Conservation (phyloP, 1,284 basidiomycete genomes). For the Xerocomus amazonicus region DNA sequence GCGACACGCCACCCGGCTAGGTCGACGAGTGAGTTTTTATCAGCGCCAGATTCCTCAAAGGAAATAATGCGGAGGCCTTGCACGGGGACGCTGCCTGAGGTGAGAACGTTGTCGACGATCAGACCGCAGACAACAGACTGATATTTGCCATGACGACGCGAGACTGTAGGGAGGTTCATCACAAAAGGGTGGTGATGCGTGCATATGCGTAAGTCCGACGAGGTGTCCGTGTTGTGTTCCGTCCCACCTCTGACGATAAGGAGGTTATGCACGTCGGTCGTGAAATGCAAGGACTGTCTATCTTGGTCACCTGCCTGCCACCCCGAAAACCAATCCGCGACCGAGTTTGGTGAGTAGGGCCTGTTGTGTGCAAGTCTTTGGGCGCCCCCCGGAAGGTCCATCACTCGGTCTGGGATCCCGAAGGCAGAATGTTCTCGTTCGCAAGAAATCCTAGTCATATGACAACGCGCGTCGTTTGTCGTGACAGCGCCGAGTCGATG, state of each 20-base stretch:
- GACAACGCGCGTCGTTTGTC: conserved; percentile 17
- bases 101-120: conserved; percentile 22
- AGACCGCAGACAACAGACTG: conserved; percentile 23
- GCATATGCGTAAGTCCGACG: conserved; percentile 22
- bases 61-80: conserved; percentile 27
- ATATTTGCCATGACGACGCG: conserved; percentile 19
- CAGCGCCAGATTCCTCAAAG: conserved; percentile 28
- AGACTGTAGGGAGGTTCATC: conserved; percentile 15
- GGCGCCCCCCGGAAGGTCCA: conserved; percentile 15
- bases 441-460: conserved; percentile 22
- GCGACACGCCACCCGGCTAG: conserved; percentile 29
- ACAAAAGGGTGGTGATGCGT: conserved; percentile 21
- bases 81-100: conserved; percentile 14
- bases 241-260: conserved; percentile 23
- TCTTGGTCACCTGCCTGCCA: conserved; percentile 16
- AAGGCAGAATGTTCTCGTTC: conserved; percentile 22
- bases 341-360: conserved; percentile 27
- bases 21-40: conserved; percentile 31
- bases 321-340: conserved; percentile 14
- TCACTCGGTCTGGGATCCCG: conserved; percentile 30
- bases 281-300: conserved; percentile 11
- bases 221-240: conserved; percentile 12
- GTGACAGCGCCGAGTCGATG: conserved; percentile 19
- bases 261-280: conserved; percentile 2
- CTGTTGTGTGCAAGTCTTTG: conserved; percentile 15